phyloP scores from a whole-genome alignment of 106 monocot species.

The Narthecium ossifragum region DNA sequence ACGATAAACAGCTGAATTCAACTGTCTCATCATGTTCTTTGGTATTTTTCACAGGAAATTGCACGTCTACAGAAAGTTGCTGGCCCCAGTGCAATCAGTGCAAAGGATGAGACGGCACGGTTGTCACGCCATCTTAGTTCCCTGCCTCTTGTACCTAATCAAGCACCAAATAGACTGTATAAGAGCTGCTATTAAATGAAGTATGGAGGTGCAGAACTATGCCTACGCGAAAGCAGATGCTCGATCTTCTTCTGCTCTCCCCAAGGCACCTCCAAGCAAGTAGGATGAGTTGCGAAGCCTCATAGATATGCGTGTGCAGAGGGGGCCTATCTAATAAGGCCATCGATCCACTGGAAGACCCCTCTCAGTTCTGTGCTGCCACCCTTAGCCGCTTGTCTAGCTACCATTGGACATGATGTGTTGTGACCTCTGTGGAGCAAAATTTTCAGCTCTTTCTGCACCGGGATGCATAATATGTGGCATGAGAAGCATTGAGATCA shows the following conservation, averaged over 20 bases:
- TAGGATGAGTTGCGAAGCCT: slow-evolving; percentile 90
- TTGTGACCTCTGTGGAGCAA: slow-evolving; percentile 82
- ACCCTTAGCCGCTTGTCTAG: slow-evolving; percentile 80
- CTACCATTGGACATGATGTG: slow-evolving; percentile 87
- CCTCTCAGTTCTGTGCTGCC: slow-evolving; percentile 87
- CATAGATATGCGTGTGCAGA: slow-evolving; percentile 73
- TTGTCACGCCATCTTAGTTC: slow-evolving; percentile 89
- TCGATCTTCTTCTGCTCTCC: slow-evolving; percentile 79
- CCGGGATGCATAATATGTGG: slow-evolving; percentile 94
- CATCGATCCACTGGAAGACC: slow-evolving; percentile 86
- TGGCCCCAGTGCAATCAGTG: slow-evolving; percentile 66
- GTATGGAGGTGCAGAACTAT: slow-evolving; percentile 98
- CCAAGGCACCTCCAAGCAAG: slow-evolving; percentile 83
- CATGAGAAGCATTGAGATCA: slow-evolving; percentile 95
- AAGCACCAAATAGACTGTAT: slow-evolving; percentile 94
- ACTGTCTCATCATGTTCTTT: too few relatives aligned
- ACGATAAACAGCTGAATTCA: too few relatives aligned
- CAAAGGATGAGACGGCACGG: slow-evolving; percentile 96
- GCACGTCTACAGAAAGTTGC: slow-evolving; percentile 78
- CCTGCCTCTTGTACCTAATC: slow-evolving; percentile 72
- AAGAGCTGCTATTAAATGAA: slow-evolving; percentile 87
- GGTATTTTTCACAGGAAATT: slow-evolving; percentile 54
- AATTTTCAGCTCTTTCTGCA: slow-evolving; percentile 81
- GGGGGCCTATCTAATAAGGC: slow-evolving; percentile 82
- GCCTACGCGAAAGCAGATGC: slow-evolving; percentile 79